phyloP scores from a whole-genome alignment of 1,284 basidiomycete species.

The Omphalotus olearius region DNA sequence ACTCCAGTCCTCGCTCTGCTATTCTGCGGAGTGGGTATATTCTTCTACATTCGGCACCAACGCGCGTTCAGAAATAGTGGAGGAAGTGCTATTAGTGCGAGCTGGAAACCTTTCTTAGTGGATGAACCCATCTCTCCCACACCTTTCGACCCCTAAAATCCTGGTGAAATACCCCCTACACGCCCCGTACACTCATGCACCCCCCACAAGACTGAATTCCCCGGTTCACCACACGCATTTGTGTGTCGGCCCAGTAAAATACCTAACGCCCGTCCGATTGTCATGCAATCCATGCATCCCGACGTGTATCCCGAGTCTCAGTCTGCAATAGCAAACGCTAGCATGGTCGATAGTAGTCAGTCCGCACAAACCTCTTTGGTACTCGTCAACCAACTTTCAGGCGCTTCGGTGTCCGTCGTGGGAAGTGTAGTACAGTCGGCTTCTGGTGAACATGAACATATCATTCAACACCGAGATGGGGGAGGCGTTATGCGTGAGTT shows the following conservation, averaged over 20 bases:
- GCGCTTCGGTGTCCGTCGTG: neutral
- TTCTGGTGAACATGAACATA: slow-evolving; percentile 7
- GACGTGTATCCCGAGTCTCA: neutral
- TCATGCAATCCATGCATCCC: neutral
- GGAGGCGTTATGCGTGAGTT: slow-evolving; percentile 13
- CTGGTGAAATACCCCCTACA: neutral
- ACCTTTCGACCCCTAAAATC: neutral
- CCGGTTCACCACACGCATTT: slow-evolving; percentile 20
- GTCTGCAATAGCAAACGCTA: neutral
- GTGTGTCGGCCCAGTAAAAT: slow-evolving; percentile 10
- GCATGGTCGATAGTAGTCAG: neutral
- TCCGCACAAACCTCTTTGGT: neutral
- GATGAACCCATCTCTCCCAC: neutral
- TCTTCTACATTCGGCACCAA: slow-evolving; percentile 2
- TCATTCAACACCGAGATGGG: slow-evolving; percentile 14
- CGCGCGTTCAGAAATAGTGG: neutral
- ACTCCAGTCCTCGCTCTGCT: slow-evolving; percentile 13
- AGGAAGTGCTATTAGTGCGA: slow-evolving; percentile 1
- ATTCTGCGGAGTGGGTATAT: neutral
- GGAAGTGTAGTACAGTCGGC: neutral
- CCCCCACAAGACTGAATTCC: slow-evolving; percentile 14
- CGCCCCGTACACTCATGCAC: neutral
- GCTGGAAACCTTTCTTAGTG: neutral
- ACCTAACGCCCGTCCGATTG: neutral
- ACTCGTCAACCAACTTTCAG: neutral